A percentile compares a stretch with the other conserved stretches of the same genome.
Evolutionary conservation across 495 filamentous ascomycete species (phyloP).

Genomic region (Aspergillus avenaceus): DNA sequence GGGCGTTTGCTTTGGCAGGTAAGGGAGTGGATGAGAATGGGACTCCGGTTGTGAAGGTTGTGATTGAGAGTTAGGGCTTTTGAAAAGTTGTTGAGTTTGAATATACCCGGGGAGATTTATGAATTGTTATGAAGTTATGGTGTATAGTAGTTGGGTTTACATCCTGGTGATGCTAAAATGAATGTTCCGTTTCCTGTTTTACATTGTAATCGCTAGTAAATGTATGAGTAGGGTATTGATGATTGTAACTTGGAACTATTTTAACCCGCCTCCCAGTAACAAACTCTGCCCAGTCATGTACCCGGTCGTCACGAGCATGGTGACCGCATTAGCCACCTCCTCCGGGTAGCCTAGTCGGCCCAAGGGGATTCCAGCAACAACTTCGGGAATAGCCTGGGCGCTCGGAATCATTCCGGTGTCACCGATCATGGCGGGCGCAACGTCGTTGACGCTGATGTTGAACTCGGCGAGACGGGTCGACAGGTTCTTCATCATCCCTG

Average conservation of each 20-base stretch:
- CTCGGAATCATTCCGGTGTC: constrained; percentile 64
- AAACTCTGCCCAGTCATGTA: constrained; percentile 66
- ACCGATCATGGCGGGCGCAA: constrained; percentile 72
- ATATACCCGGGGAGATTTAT: neutral
- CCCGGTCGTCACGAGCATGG: constrained; percentile 63
- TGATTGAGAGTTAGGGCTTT: constrained; percentile 51
- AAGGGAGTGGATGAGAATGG: constrained; percentile 73
- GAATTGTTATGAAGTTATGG: neutral
- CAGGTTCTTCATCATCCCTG: constrained; percentile 63
- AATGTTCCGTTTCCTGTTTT: too few species aligned
- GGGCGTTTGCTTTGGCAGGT: constrained; percentile 79
- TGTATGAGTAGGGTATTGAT: too few species aligned
- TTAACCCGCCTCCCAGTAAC: constrained; percentile 53
- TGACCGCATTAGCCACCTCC: constrained; percentile 65
- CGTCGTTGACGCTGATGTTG: constrained; percentile 71
- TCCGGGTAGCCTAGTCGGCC: constrained; percentile 59
- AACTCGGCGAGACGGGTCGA: constrained; percentile 55
- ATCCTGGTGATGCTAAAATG: neutral
- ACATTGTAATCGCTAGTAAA: too few species aligned
- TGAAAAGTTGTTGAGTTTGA: too few species aligned
- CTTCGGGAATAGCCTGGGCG: constrained; percentile 48
- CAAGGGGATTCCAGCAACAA: constrained; percentile 55
- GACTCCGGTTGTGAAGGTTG: constrained; percentile 78
- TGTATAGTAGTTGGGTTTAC: neutral
- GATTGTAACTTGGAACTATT: constrained; percentile 21